These are phyloP conservation scores for Metschnikowia peoriensis DNA, from an alignment of 805 yeast species.

Conservation along the genomic window DNA sequence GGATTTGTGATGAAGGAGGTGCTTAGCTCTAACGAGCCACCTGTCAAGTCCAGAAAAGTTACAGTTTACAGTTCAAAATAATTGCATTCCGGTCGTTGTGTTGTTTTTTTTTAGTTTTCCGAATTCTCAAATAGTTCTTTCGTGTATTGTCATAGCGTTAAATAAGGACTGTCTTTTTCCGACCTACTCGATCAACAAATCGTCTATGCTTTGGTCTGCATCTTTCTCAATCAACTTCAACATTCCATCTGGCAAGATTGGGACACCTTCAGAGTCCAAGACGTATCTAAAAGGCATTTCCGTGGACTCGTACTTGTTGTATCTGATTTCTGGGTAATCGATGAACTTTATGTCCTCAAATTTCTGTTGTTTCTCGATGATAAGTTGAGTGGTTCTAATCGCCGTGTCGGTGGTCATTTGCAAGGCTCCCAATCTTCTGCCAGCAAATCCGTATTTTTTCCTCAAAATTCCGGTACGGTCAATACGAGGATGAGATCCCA, in stretches of 20 bases:
- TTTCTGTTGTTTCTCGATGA: constrained; percentile 53
- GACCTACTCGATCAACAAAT: constrained; percentile 44
- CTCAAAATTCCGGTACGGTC: constrained; percentile 92
- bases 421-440: constrained; percentile 79
- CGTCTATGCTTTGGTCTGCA: constrained; percentile 79
- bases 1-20: constrained; percentile 71
- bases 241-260: constrained; percentile 93
- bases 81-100: neutral
- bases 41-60: constrained; percentile 30
- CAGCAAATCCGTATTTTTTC: constrained; percentile 75
- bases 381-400: constrained; percentile 82
- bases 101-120: neutral
- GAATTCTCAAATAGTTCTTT: neutral
- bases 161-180: neutral
- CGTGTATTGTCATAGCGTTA: neutral
- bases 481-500: constrained; percentile 91
- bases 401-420: constrained; percentile 99
- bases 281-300: constrained; percentile 98
- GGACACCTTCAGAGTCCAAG: constrained; percentile 57
- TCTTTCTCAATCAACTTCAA: constrained; percentile 79
- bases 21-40: constrained; percentile 21
- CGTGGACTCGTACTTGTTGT: constrained; percentile 83
- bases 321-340: constrained; percentile 92
- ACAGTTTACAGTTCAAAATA: constrained; percentile 18
- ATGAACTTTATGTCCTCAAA: constrained; percentile 80